Percentiles rank a stretch among this genome's conserved stretches.
Conservation (phyloP, 371 early-diverging fungal genomes). For the Actinomortierella ambigua region DNA sequence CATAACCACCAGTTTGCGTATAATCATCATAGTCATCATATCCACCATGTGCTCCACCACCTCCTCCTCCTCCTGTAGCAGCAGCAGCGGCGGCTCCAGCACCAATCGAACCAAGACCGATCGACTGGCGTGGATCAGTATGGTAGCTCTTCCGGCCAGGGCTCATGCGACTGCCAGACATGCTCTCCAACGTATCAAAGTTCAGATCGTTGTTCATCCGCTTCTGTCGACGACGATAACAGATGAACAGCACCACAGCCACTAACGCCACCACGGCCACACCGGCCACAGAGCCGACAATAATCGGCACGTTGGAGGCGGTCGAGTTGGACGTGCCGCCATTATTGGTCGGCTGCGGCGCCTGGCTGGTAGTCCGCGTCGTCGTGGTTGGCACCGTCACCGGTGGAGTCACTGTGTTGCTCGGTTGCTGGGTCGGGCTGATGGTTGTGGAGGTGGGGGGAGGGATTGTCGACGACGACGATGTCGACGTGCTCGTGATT, state of each 20-base stretch:
- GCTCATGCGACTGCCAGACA: constrained; percentile 8
- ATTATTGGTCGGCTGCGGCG: not conserved
- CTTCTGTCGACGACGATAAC: constrained; percentile 22
- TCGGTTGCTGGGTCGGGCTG: not conserved
- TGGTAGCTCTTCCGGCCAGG: too few species aligned
- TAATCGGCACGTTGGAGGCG: constrained; percentile 26
- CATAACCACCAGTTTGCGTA: too few species aligned
- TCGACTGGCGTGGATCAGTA: too few species aligned
- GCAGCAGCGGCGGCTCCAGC: constrained; percentile 2
- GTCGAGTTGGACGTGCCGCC: constrained; percentile 3
- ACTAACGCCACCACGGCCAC: constrained; percentile 25
- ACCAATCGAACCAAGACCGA: too few species aligned
- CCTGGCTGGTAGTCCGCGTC: not conserved
- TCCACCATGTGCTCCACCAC: constrained; percentile 16
- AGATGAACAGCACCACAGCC: constrained; percentile 28
- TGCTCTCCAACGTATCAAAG: constrained; percentile 36
- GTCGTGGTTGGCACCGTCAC: not conserved
- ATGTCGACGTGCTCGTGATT: not conserved
- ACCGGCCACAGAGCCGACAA: constrained; percentile 32
- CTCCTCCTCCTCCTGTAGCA: constrained; percentile 7
- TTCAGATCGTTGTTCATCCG: constrained; percentile 23
- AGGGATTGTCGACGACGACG: not conserved
- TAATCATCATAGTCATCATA: constrained; percentile 11
- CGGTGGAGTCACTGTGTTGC: not conserved
- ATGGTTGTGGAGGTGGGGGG: constrained; percentile 6